A percentile compares a stretch with the other conserved stretches of the same genome.
Conservation (phyloP, 208 protist species). For the Leptomonas pyrrhocoris region DNA sequence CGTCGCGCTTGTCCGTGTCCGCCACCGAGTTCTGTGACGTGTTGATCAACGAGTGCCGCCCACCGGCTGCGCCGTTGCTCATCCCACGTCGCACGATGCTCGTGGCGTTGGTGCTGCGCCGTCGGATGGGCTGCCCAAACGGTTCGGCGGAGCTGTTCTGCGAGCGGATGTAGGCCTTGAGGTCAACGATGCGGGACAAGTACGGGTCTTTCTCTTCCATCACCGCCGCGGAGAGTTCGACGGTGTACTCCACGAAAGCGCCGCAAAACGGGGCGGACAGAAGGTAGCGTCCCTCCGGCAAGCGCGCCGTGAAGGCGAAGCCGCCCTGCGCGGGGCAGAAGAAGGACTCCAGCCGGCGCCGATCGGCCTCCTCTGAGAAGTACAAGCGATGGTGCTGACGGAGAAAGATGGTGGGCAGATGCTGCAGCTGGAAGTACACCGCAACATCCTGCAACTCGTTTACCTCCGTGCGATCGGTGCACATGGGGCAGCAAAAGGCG, state of each 20-base stretch:
- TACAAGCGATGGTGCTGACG: constrained; percentile 74
- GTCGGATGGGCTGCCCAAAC: constrained; percentile 31
- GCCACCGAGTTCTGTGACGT: neutral
- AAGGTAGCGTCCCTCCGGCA: constrained; percentile 70
- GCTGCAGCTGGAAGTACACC: constrained; percentile 73
- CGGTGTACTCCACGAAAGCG: constrained; percentile 60
- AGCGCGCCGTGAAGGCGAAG: constrained; percentile 51
- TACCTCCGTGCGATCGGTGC: constrained; percentile 68
- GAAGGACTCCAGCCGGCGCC: constrained; percentile 57
- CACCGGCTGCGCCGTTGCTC: neutral
- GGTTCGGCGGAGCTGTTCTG: constrained; percentile 34
- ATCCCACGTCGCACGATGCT: constrained; percentile 11
- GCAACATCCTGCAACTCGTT: constrained; percentile 49
- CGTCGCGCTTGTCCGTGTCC: constrained; percentile 5
- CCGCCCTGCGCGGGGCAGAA: constrained; percentile 72
- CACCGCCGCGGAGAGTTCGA: constrained; percentile 53
- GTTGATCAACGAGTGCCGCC: constrained; percentile 4
- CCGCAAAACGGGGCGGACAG: constrained; percentile 64
- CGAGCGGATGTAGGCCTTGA: constrained; percentile 38
- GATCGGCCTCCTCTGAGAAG: constrained; percentile 59
- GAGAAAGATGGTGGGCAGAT: constrained; percentile 42
- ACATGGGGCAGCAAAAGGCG: constrained; percentile 75
- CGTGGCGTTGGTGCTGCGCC: constrained; percentile 21
- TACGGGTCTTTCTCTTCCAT: constrained; percentile 43
- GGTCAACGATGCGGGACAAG: constrained; percentile 39